Base-by-base conservation (phyloP, 208 protist genomes). In the Naegleria gruberi region DNA sequence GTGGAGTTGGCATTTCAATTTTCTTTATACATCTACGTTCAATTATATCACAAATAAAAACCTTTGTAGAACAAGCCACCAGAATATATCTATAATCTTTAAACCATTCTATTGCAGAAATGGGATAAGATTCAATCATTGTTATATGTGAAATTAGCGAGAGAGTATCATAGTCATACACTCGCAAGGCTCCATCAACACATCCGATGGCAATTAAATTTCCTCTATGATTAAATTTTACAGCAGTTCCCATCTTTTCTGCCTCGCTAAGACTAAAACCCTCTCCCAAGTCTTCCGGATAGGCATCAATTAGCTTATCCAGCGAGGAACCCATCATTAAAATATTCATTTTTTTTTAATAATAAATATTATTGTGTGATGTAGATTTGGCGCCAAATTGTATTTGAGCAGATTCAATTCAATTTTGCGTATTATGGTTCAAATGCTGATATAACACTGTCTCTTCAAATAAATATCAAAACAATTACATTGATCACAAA, bases 111-210 rank as follows among this genome's bases (percentile, higher is more conserved):
- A 86, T 51, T 19, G 8, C 3, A 45, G 4, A 5, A 12, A 83
- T 30, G 6, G 43, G 4, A 40, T 42, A 30, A 6, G 10, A 44
- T 83, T 17, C n/a, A 6, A 40, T 44, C 77, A 43, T 40, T 23
- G 3, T 40, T 3, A 83, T 30, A 43, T 43, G 77, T 43, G 10
- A 19, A 44, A 44, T 44, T 83, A 43, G 8, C 4, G 77, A 40
- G 42, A 8, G 26, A 40, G 82, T 86, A 51, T 86, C 42, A 51
- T 34, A 86, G 51, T 86, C 82, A 86, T 51, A 86, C 6, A 86
- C 34, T 3, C 1, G 4, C 12, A 86, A 19, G 8, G 5, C 23
- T 51, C 82, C 82, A 86, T 86, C 82, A 86, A 42, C 3, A 51
- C 82, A 86, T 51, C 82, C 82, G 3, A 86, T 19, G 7, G 82